Evolutionary conservation across 768 basidiomycete genomes (phyloP), one percentile per base, ranked within the genome.

Genomic region (Daedaleopsis sinensis): DNA sequence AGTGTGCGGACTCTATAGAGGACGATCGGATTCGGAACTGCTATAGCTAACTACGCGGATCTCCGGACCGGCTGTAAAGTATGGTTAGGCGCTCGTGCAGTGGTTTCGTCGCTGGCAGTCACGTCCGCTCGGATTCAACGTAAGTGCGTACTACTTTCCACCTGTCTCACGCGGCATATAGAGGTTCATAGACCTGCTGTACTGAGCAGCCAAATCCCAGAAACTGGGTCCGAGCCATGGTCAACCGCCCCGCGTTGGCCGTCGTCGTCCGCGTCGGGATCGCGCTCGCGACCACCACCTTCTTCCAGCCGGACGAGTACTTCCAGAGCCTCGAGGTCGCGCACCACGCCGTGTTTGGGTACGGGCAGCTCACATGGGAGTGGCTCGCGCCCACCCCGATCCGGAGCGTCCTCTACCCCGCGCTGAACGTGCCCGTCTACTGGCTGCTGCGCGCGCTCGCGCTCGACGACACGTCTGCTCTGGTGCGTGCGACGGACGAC

Each of bases 281-380:
- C 48, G 89, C 93, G 0, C 70, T 96, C 36, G 75, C 77, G 43
- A 95, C 93, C 0, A 81, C 82, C 56, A 93, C 95, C 5, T 91
- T 90, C 77, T 98, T 98, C 72, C 96, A 98, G 72, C 95, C 97
- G 10, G 97, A 99, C 74, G 97, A 98, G 74, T 96, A 91, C 74
- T 98, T 90, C 68, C 97, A 99, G 71, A 84, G 94, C 7, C 82
- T 98, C 47, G 97, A 99, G 71, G 90, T 93, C 49, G 97, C 97
- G 0, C 91, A 98, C 72, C 81, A 81, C 58, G 75, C 88, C 46
- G 93, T 97, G 52, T 98, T 93, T 72, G 94, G 95, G 49, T 94
- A 94, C 75, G 96, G 95, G 2, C 82, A 88, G 66, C 79, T 94
- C 44, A 98, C 96, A 23, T 99, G 97, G 97, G 97, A 99, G 78